Evolutionary conservation across 768 basidiomycete species (phyloP).

Genomic region (Termitomyces sp.): DNA sequence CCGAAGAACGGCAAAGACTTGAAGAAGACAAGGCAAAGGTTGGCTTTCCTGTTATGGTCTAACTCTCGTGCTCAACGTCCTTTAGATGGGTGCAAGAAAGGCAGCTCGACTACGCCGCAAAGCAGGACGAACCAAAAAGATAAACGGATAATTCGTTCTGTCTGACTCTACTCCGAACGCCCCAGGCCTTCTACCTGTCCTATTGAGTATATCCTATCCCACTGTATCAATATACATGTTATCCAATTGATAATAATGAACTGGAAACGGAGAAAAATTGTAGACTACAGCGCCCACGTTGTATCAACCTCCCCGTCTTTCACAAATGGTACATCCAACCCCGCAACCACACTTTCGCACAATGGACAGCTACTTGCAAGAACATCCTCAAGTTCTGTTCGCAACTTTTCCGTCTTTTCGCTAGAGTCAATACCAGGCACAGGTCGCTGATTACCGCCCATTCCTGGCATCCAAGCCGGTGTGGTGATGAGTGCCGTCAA

Average conservation of each 20-base stretch:
- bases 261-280: background rate
- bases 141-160: conserved; percentile 51
- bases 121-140: conserved; percentile 74
- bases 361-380: conserved; percentile 87
- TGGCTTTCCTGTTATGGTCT: conserved; percentile 9
- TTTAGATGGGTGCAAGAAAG: conserved; percentile 76
- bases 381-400: conserved; percentile 83
- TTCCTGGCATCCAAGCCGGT: conserved; percentile 72
- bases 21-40: conserved; percentile 66
- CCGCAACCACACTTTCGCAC: conserved; percentile 85
- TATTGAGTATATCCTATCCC: conserved; percentile 3
- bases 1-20: conserved; percentile 63
- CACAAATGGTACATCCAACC: conserved; percentile 85
- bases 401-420: conserved; percentile 64
- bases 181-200: background rate
- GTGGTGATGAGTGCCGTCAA: conserved; percentile 79
- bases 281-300: conserved; percentile 62
- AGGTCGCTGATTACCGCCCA: conserved; percentile 46
- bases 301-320: conserved; percentile 70
- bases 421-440: conserved; percentile 46
- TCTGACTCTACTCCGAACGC: background rate
- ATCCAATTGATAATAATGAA: conserved; percentile 3
- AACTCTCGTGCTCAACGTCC: background rate
- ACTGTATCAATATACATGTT: conserved; percentile 6
- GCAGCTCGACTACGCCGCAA: conserved; percentile 66